Evolutionary conservation across 768 basidiomycete species (phyloP).

Genomic region (Collybiopsis confluens): DNA sequence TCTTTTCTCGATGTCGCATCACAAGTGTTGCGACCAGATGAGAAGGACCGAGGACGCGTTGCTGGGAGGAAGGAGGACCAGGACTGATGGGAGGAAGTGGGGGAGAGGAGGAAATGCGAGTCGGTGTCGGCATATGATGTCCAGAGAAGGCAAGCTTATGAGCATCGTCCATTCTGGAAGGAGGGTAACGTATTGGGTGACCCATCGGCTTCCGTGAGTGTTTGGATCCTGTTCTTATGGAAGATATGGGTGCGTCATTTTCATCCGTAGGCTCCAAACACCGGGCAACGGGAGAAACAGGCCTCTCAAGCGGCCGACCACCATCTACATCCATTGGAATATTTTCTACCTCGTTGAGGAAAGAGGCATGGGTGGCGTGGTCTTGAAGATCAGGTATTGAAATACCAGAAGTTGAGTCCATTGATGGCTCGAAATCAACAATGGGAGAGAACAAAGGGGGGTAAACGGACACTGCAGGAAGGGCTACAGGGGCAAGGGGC

Average conservation of each 20-base stretch:
- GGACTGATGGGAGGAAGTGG: not conserved
- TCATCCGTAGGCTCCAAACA: not conserved
- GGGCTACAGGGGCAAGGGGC: not conserved
- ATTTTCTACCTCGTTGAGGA: not conserved
- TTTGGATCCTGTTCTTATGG: not conserved
- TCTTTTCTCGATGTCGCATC: constrained; percentile 7
- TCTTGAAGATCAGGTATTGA: not conserved
- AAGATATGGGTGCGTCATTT: not conserved
- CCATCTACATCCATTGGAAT: not conserved
- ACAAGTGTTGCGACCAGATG: constrained; percentile 9
- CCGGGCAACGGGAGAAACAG: constrained; percentile 3
- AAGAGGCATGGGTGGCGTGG: not conserved
- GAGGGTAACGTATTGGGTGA: not conserved
- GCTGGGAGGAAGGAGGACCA: not conserved
- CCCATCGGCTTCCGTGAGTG: not conserved
- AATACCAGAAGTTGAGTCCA: not conserved
- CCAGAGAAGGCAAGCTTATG: not conserved
- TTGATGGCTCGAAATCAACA: not conserved
- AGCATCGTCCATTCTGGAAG: not conserved
- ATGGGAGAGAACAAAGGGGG: not conserved
- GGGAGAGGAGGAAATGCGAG: constrained; percentile 1
- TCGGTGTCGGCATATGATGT: not conserved
- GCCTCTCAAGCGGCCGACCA: not conserved
- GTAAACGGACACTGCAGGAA: not conserved
- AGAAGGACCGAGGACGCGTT: constrained; percentile 4